Conservation (phyloP, 441 rosid species). For the Erodium trifolium region DNA sequence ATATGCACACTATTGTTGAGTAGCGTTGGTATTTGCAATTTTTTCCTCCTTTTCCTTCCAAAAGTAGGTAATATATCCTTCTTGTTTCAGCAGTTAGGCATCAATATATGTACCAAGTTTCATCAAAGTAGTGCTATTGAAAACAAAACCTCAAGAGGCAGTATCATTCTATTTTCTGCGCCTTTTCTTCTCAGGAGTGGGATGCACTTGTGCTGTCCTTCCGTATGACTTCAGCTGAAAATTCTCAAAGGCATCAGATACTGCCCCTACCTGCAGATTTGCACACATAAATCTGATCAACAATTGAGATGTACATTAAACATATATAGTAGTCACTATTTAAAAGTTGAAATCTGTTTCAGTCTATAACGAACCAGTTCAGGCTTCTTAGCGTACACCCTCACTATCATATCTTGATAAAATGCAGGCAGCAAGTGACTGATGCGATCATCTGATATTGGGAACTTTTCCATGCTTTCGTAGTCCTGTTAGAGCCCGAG, state of each 20-base stretch:
- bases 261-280: conserved; percentile 51
- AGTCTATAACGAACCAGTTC: conserved; percentile 52
- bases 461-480: conserved; percentile 63
- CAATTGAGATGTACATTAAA: conserved; percentile 6
- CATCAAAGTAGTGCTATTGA: background rate
- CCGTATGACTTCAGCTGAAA: conserved; percentile 81
- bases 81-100: background rate
- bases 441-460: conserved; percentile 57
- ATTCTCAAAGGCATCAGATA: conserved; percentile 83
- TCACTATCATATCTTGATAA: conserved; percentile 84
- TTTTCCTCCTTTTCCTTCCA: background rate
- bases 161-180: conserved; percentile 22
- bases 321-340: background rate
- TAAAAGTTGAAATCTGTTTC: background rate
- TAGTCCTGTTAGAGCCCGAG: conserved; percentile 49
- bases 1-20: background rate
- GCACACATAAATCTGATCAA: conserved; percentile 3
- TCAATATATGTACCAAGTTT: background rate
- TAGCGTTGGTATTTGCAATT: background rate
- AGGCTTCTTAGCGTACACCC: conserved; percentile 77
- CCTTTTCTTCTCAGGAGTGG: conserved; percentile 86
- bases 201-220: conserved; percentile 74
- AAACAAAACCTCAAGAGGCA: background rate
- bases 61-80: background rate
- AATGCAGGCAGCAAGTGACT: conserved; percentile 79